Percentiles rank a stretch among this genome's conserved stretches.
These are phyloP conservation scores for Camelina hispida DNA, from an alignment of 345 rosid genomes.

Conservation along the genomic window DNA sequence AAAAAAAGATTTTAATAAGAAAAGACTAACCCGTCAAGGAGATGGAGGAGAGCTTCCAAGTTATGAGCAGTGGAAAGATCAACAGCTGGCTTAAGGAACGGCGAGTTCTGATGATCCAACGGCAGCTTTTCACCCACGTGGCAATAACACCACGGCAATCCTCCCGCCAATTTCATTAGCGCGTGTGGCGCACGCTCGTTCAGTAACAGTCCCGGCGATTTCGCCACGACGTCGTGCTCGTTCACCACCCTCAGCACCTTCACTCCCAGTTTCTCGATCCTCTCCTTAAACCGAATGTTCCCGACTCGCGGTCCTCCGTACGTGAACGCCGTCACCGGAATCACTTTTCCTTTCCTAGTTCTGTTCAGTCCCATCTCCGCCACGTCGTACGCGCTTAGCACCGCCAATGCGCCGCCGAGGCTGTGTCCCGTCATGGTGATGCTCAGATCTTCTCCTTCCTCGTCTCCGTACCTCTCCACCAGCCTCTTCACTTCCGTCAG, in stretches of 20 bases:
- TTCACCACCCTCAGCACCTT: constrained; percentile 76
- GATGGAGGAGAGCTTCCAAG: constrained; percentile 71
- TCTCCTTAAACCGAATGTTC: constrained; percentile 58
- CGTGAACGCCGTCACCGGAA: constrained; percentile 53
- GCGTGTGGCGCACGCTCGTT: constrained; percentile 53
- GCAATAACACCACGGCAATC: constrained; percentile 70
- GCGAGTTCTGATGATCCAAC: constrained; percentile 64
- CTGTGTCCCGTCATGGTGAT: constrained; percentile 79
- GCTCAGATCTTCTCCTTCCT: constrained; percentile 55
- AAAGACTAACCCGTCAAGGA: constrained; percentile 74
- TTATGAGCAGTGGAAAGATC: constrained; percentile 64
- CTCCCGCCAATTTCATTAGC: constrained; percentile 55
- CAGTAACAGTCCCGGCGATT: constrained; percentile 64
- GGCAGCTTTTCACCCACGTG: constrained; percentile 68
- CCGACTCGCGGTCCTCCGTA: constrained; percentile 76
- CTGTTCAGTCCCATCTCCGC: constrained; percentile 63
- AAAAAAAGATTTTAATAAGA: background rate
- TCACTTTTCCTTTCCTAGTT: constrained; percentile 48
- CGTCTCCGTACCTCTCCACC: constrained; percentile 49
- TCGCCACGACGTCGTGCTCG: constrained; percentile 60
- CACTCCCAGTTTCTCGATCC: constrained; percentile 57
- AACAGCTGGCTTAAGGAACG: constrained; percentile 54
- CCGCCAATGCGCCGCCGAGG: constrained; percentile 68
- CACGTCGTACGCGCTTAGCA: constrained; percentile 70
- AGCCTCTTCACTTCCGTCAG: constrained; percentile 58